Conservation (phyloP, 1,139 yeast species). For the Scheffersomyces lignicola region DNA sequence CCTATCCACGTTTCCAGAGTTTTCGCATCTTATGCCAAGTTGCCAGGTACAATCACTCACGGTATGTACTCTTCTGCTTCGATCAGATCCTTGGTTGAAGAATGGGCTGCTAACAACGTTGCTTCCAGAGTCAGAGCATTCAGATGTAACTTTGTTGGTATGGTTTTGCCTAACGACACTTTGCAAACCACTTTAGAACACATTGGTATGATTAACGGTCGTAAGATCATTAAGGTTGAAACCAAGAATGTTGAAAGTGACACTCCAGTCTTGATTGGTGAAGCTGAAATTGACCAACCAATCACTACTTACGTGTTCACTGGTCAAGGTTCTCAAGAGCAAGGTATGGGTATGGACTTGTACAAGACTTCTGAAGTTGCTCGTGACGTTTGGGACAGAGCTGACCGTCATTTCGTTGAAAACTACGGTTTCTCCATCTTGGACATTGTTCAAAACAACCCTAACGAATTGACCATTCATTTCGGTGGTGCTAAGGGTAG, state of each 20-base stretch:
- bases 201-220: constrained; percentile 98
- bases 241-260: constrained; percentile 81
- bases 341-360: constrained; percentile 99
- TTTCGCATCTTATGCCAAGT: constrained; percentile 86
- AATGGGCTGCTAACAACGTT: constrained; percentile 97
- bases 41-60: constrained; percentile 97
- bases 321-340: constrained; percentile 99
- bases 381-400: constrained; percentile 95
- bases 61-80: constrained; percentile 99
- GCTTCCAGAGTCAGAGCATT: constrained; percentile 95
- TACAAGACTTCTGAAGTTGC: constrained; percentile 92
- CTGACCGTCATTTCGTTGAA: constrained; percentile 87
- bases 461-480: constrained; percentile 91
- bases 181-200: constrained; percentile 89
- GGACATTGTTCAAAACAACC: constrained; percentile 94
- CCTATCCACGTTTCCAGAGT: constrained; percentile 97
- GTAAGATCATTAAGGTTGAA: constrained; percentile 93
- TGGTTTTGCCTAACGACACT: constrained; percentile 95
- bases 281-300: constrained; percentile 98
- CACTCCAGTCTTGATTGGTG: constrained; percentile 79
- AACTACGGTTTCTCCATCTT: constrained; percentile 96
- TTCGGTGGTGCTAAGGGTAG: constrained; percentile 99
- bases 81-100: constrained; percentile 91
- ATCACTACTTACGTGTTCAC: constrained; percentile 95
- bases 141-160: constrained; percentile 87